Conservation (phyloP, 2,329 filamentous ascomycete genomes). For the Aspergillus ochraceus region DNA sequence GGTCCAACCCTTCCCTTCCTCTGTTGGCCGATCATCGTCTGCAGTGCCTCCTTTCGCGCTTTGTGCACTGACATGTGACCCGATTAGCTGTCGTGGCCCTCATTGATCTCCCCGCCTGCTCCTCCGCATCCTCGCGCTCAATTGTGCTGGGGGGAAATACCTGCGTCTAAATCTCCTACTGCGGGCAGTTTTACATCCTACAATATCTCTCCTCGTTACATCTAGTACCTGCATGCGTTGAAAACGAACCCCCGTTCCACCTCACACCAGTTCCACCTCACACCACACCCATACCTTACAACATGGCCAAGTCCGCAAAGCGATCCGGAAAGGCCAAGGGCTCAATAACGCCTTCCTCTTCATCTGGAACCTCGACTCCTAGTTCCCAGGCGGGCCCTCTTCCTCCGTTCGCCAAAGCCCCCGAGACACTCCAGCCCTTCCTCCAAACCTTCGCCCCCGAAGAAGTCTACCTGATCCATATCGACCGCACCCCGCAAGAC, state of each 20-base stretch:
- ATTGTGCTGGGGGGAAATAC: not conserved
- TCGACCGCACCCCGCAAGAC: slow-evolving; percentile 67
- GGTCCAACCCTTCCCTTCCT: not conserved
- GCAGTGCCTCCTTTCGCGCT: not conserved
- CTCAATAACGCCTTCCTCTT: slow-evolving; percentile 22
- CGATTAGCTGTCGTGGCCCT: not conserved
- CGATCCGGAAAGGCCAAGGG: slow-evolving; percentile 31
- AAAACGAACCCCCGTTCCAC: not conserved
- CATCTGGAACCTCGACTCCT: slow-evolving; percentile 35
- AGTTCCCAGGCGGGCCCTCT: slow-evolving; percentile 45
- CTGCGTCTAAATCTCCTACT: not conserved
- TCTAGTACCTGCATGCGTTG: not conserved
- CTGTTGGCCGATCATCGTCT: not conserved
- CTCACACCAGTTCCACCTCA: not conserved
- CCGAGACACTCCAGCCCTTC: slow-evolving; percentile 65
- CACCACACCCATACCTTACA: slow-evolving; percentile 5
- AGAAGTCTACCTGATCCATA: slow-evolving; percentile 80
- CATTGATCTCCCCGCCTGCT: not conserved
- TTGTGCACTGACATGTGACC: not conserved
- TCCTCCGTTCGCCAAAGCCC: slow-evolving; percentile 67
- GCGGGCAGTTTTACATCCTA: not conserved
- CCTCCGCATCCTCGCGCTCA: not conserved
- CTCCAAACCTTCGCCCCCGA: slow-evolving; percentile 64
- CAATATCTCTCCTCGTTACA: not conserved
- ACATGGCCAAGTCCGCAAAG: slow-evolving; percentile 39